Evolutionary conservation across 371 early-diverging fungal genomes (phyloP), one percentile per base, ranked within the genome.

Genomic region (Quaeritorhiza haematococci): DNA sequence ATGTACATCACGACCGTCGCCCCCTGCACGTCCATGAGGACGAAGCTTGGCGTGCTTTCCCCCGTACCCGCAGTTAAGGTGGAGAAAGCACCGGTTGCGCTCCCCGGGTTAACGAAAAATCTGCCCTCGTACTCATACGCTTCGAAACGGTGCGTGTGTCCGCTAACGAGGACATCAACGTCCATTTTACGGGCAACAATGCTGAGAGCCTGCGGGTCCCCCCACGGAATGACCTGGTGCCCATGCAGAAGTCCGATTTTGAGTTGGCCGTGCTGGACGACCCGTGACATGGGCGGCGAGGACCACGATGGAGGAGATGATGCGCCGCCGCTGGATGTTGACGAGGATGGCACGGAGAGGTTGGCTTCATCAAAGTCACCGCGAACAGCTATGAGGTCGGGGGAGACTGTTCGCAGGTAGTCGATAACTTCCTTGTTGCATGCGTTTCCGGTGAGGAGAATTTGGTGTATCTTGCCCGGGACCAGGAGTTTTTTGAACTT

Each of bases 101-200:
- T 87, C 23, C 97, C 97, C 10, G 97, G 97, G 64, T 95, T 93
- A 42, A 94, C 83, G 67, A 89, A 96, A 64, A 93, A 92, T 60
- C 87, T 69, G 19, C 91, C 91, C 50, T 94, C 90, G 49, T 80
- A 78, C 73, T 93, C 95, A 69, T 82, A 91, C 17, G 92, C 93
- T 66, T 92, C 91, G 49, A 93, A 92, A 46, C 78, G 71, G 69
- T 93, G 93, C 1, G 94, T 93, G 53, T 91, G 87, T 3, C 96
- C 96, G 0, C 83, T 76, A 7, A 94, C 71, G 35, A 96, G 69
- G 21, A 96, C 84, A 58, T 96, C 96, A 19, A 91, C 95, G 52
- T 91, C 91, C 84, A 94, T 84, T 59, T 89, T 88, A 47, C 94
- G 68, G 23, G 93, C 94, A 28, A 64, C 58, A 27, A 86, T 80